These are phyloP conservation scores for Aspergillus sp. DNA, from an alignment of 2,329 filamentous ascomycete species.

Conservation along the genomic window DNA sequence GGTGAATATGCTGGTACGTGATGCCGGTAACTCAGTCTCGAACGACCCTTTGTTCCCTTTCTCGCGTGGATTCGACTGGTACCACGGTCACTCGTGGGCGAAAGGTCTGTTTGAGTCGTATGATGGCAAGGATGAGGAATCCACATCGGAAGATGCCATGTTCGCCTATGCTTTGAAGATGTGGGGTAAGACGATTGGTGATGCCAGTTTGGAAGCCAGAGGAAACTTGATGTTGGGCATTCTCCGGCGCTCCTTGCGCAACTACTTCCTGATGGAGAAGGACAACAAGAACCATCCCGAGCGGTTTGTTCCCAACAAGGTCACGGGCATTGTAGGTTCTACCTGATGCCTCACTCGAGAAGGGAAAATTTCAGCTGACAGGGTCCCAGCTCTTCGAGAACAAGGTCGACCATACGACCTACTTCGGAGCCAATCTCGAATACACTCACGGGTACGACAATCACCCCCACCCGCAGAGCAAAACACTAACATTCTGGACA, in stretches of 20 bases:
- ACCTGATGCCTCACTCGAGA: background rate
- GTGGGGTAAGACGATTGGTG: slow-evolving; percentile 80
- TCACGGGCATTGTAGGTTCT: slow-evolving; percentile 53
- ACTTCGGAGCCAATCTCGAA: slow-evolving; percentile 72
- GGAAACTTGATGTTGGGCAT: slow-evolving; percentile 83
- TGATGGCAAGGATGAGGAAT: slow-evolving; percentile 64
- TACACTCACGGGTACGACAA: slow-evolving; percentile 59
- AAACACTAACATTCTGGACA: slow-evolving; percentile 41
- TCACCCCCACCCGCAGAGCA: slow-evolving; percentile 1
- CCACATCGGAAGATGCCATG: slow-evolving; percentile 86
- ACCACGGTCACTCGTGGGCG: slow-evolving; percentile 90
- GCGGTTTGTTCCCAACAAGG: slow-evolving; percentile 78
- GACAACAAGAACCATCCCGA: slow-evolving; percentile 70
- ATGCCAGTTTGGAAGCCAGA: slow-evolving; percentile 74
- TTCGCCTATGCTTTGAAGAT: slow-evolving; percentile 85
- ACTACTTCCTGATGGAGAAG: slow-evolving; percentile 77
- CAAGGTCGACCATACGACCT: slow-evolving; percentile 90
- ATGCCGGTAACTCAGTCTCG: slow-evolving; percentile 72
- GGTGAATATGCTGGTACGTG: slow-evolving; percentile 80
- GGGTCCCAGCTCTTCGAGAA: slow-evolving; percentile 74
- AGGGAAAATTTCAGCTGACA: slow-evolving; percentile 17
- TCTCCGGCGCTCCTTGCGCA: slow-evolving; percentile 67
- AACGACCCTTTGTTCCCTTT: slow-evolving; percentile 75
- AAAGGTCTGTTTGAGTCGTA: slow-evolving; percentile 55
- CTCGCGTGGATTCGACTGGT: slow-evolving; percentile 88